Conservation (phyloP, 106 monocot species). For the Acorus gramineus region DNA sequence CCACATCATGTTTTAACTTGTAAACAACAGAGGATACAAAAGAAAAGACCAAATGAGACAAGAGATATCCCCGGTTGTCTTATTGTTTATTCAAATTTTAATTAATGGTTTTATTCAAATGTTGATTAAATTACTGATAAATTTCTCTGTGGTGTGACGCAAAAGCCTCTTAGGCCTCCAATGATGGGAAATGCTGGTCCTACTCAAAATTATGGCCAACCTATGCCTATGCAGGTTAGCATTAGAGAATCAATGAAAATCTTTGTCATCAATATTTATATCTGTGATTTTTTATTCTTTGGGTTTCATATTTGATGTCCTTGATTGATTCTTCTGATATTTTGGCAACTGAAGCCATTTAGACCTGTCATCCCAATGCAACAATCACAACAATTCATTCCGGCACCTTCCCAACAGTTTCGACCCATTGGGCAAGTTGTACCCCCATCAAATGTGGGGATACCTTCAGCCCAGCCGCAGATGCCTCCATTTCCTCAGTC, state of each 20-base stretch:
- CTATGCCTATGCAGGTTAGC: constrained; percentile 6
- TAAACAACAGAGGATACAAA: no score
- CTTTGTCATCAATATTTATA: not conserved
- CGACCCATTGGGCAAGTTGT: constrained; percentile 3
- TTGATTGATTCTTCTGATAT: no score
- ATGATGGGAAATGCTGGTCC: constrained; percentile 2
- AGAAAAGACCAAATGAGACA: no score
- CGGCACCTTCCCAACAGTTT: constrained; percentile 2
- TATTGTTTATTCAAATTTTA: not conserved
- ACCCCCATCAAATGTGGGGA: constrained; percentile 2
- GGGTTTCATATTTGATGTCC: not conserved
- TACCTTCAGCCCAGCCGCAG: not conserved
- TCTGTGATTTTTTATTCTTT: not conserved
- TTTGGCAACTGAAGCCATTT: constrained; percentile 1
- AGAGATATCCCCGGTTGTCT: not conserved
- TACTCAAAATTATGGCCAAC: constrained; percentile 2
- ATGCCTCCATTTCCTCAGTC: not conserved
- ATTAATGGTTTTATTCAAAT: not conserved
- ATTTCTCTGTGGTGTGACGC: not conserved
- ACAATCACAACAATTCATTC: constrained; percentile 3
- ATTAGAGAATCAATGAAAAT: no score
- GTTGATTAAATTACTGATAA: not conserved
- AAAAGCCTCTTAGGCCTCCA: constrained; percentile 4
- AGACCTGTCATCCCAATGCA: constrained; percentile 7
- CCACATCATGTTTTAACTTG: no score